Evolutionary conservation across 805 yeast genomes (phyloP).

Genomic region (Monosporozyma yasuniensis): DNA sequence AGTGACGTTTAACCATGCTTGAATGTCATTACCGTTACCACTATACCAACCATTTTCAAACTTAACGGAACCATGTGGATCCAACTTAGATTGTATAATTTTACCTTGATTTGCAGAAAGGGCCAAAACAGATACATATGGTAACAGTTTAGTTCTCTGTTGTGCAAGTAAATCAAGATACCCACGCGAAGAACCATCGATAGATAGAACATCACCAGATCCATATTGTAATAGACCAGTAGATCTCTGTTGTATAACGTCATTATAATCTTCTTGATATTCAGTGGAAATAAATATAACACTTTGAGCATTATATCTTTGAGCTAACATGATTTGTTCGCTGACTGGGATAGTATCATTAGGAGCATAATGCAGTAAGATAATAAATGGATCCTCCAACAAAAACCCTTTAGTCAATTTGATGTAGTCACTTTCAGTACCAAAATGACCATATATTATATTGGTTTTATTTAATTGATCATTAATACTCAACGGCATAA

Average conservation of each 20-base stretch:
- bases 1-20: conserved; percentile 27
- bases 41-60: conserved; percentile 12
- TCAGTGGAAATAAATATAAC: conserved; percentile 56
- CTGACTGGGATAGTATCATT: conserved; percentile 42
- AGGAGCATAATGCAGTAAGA: conserved; percentile 43
- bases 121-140: conserved; percentile 68
- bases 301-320: conserved; percentile 47
- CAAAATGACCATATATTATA: conserved; percentile 58
- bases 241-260: conserved; percentile 30
- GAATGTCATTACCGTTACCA: conserved; percentile 13
- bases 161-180: conserved; percentile 36
- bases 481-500: conserved; percentile 56
- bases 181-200: conserved; percentile 53
- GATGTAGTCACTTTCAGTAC: conserved; percentile 47
- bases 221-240: conserved; percentile 48
- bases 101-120: conserved; percentile 62
- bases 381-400: conserved; percentile 36
- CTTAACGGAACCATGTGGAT: conserved; percentile 16
- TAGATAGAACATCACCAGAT: conserved; percentile 65
- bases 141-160: conserved; percentile 42
- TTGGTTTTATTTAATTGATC: conserved; percentile 45
- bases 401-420: conserved; percentile 19
- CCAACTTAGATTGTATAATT: conserved; percentile 27
- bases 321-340: conserved; percentile 46
- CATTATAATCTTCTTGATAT: conserved; percentile 15